These are phyloP conservation scores for Dryas alaskensis DNA, from an alignment of 306 rosid genomes.

Conservation along the genomic window DNA sequence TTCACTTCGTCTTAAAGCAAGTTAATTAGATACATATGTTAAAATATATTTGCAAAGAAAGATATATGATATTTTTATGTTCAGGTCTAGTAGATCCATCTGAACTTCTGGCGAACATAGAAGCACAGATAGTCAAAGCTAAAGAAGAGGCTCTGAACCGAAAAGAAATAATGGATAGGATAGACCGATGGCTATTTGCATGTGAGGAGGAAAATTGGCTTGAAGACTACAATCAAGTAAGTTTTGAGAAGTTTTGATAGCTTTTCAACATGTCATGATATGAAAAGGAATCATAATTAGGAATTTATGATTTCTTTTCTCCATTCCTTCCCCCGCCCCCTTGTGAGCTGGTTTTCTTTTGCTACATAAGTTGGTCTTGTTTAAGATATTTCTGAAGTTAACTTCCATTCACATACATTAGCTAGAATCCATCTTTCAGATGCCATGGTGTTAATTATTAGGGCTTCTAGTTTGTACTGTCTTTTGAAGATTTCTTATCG, in stretches of 20 bases:
- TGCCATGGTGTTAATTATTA: not conserved
- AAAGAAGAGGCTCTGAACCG: slow-evolving; percentile 84
- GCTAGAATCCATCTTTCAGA: not conserved
- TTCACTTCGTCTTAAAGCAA: not conserved
- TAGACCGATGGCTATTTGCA: slow-evolving; percentile 87
- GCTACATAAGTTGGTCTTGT: not conserved
- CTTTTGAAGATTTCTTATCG: not conserved
- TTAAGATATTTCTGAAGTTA: not conserved
- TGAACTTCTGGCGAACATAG: slow-evolving; percentile 81
- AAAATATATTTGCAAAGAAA: not conserved
- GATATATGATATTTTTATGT: slow-evolving; percentile 11
- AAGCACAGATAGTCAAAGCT: slow-evolving; percentile 68
- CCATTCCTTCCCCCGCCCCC: too few relatives aligned
- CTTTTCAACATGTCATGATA: slow-evolving; percentile 6
- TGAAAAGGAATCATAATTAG: not conserved
- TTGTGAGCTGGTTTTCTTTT: not conserved
- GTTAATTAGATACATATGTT: slow-evolving; percentile 1
- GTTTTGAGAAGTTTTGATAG: slow-evolving; percentile 26
- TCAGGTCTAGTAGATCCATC: slow-evolving; percentile 89
- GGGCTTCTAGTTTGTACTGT: slow-evolving; percentile 3
- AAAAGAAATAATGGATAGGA: slow-evolving; percentile 80
- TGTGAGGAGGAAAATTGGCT: slow-evolving; percentile 99
- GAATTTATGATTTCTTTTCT: not conserved
- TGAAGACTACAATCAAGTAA: slow-evolving; percentile 82
- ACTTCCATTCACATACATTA: not conserved